Evolutionary conservation across 164 flowering plant species (phyloP).

Genomic region (Piper longum): DNA sequence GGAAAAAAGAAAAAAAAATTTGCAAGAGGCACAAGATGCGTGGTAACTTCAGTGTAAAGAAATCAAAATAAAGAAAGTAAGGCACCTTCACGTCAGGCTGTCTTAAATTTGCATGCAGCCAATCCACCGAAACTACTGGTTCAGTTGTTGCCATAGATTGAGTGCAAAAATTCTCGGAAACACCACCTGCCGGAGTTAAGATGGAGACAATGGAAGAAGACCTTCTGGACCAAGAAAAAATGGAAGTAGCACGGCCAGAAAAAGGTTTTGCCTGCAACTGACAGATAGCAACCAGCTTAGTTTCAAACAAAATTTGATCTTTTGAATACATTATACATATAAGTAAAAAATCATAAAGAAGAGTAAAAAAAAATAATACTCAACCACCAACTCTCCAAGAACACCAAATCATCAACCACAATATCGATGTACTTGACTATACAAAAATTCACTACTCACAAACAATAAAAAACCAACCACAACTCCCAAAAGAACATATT

Average conservation of each 20-base stretch:
- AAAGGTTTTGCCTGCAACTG: conserved; percentile 41
- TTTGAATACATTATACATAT: no score
- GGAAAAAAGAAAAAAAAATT: background rate
- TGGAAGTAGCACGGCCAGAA: conserved; percentile 8
- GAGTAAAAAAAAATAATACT: no score
- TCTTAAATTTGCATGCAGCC: conserved; percentile 79
- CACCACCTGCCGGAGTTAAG: conserved; percentile 32
- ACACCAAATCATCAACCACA: no score
- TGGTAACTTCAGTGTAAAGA: background rate
- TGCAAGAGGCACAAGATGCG: background rate
- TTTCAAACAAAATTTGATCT: background rate
- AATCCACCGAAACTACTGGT: conserved; percentile 91
- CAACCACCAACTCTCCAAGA: no score
- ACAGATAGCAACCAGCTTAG: background rate
- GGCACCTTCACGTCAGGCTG: conserved; percentile 77
- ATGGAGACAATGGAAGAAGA: conserved; percentile 12
- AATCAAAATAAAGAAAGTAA: background rate
- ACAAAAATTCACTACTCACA: no score
- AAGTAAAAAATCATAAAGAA: no score
- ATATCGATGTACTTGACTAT: no score
- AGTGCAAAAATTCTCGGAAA: conserved; percentile 28
- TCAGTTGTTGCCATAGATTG: conserved; percentile 44
- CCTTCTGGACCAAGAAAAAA: conserved; percentile 10
- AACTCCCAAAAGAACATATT: no score
- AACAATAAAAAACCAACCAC: no score